A percentile compares a stretch with the other conserved stretches of the same genome.
These are phyloP conservation scores for Onygenales sp. DNA, from an alignment of 2,329 filamentous ascomycete species.

Conservation along the genomic window DNA sequence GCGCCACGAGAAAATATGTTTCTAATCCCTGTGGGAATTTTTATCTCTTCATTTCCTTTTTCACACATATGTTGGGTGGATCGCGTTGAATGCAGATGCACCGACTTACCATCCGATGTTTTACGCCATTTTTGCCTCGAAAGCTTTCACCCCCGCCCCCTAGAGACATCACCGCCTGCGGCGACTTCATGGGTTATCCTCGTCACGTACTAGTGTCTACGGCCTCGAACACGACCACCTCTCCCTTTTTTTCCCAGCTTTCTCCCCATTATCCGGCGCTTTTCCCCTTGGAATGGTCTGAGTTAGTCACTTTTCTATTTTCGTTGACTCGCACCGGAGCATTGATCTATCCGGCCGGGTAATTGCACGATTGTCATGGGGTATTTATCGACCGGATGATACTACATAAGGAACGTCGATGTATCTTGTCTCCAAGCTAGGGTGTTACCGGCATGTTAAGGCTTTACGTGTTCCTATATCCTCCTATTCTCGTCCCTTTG, in stretches of 20 bases:
- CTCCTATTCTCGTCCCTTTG: neutral
- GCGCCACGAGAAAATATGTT: neutral
- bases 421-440: conserved; percentile 3
- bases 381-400: neutral
- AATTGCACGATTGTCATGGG: neutral
- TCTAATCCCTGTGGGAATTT: neutral
- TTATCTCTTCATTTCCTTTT: neutral
- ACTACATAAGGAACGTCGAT: neutral
- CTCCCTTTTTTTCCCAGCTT: neutral
- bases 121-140: neutral
- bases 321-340: neutral
- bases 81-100: neutral
- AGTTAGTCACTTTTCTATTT: neutral
- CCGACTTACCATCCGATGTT: neutral
- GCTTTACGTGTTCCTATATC: neutral
- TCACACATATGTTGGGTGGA: neutral
- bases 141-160: neutral
- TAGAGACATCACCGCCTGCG: neutral
- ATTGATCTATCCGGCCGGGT: neutral
- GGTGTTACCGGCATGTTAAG: conserved; percentile 9
- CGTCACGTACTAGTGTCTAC: neutral
- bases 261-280: neutral
- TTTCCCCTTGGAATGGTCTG: neutral
- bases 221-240: neutral
- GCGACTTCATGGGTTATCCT: neutral